These are phyloP conservation scores for Pseudocercospora pini-densiflorae DNA, from an alignment of 2,329 filamentous ascomycete species.

Conservation along the genomic window DNA sequence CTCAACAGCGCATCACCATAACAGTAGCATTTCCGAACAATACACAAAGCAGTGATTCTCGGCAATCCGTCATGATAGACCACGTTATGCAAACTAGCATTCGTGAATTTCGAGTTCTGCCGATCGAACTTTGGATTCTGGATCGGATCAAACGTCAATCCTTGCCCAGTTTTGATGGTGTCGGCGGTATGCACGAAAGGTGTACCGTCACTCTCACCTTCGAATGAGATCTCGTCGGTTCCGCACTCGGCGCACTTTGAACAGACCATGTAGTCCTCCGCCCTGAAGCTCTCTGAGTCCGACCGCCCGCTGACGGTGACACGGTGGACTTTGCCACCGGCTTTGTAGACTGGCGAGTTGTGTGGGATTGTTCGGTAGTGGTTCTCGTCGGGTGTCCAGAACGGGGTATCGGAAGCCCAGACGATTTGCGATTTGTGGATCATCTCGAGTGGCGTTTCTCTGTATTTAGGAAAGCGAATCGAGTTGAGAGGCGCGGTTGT, in stretches of 20 bases:
- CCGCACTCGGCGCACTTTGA: not conserved
- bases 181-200: slow-evolving; percentile 6
- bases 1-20: not conserved
- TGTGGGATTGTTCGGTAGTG: not conserved
- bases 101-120: not conserved
- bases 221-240: not conserved
- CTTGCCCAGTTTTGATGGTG: not conserved
- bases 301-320: not conserved
- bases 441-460: not conserved
- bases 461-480: not conserved
- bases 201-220: not conserved
- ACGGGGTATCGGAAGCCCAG: not conserved
- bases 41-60: not conserved
- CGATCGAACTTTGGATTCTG: not conserved
- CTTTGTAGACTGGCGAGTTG: slow-evolving; percentile 6
- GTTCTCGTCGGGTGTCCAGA: not conserved
- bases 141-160: not conserved
- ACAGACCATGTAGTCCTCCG: not conserved
- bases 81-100: not conserved
- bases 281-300: not conserved
- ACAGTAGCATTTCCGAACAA: not conserved
- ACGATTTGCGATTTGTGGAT: not conserved
- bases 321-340: slow-evolving; percentile 1
- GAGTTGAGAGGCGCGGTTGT: not conserved
- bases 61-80: not conserved